phyloP scores from a whole-genome alignment of 176 grass and related monocot genomes.

The Carex littledalei region DNA sequence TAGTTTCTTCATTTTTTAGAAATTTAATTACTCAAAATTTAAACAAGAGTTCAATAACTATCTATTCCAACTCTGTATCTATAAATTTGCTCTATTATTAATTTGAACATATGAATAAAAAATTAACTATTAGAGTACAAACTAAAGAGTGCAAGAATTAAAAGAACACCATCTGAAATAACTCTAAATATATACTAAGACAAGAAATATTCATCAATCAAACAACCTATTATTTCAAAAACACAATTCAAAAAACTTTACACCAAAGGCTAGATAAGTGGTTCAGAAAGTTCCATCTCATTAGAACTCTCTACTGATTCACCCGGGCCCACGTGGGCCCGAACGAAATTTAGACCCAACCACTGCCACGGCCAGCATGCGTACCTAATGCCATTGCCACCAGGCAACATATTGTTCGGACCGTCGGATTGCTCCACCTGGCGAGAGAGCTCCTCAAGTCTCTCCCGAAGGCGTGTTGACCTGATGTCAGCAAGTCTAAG shows the following conservation, averaged over 20 bases:
- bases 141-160: background rate
- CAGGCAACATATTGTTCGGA: constrained; percentile 21
- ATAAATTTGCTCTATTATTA: background rate
- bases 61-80: background rate
- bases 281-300: constrained; percentile 92
- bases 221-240: constrained; percentile 16
- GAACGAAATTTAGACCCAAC: constrained; percentile 77
- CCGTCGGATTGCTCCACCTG: constrained; percentile 65
- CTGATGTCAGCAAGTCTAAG: constrained; percentile 61
- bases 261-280: constrained; percentile 47
- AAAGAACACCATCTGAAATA: background rate
- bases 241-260: background rate
- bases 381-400: constrained; percentile 47
- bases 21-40: background rate
- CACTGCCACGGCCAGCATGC: constrained; percentile 99
- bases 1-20: background rate
- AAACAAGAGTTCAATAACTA: background rate
- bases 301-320: constrained; percentile 44
- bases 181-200: background rate
- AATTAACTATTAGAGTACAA: background rate
- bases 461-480: constrained; percentile 60
- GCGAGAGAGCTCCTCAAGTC: constrained; percentile 76
- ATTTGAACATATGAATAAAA: background rate
- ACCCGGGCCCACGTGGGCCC: constrained; percentile 15
- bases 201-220: background rate